phyloP scores from a whole-genome alignment of 257 asterid species.

The Asclepias syriaca region DNA sequence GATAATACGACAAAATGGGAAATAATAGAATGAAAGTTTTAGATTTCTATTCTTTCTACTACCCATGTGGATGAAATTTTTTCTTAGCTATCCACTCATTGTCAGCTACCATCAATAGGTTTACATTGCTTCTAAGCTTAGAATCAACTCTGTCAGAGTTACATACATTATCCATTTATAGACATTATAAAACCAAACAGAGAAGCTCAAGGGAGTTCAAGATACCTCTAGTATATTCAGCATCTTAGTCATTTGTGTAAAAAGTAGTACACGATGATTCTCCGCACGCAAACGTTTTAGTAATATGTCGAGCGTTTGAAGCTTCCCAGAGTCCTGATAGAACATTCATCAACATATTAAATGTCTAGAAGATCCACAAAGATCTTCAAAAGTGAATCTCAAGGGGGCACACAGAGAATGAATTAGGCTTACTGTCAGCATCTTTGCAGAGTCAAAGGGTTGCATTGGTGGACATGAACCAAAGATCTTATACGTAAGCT shows the following conservation, averaged over 20 bases:
- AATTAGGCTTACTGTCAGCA: slow-evolving; percentile 66
- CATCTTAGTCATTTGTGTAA: slow-evolving; percentile 99
- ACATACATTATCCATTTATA: slow-evolving; percentile 1
- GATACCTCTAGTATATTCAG: slow-evolving; percentile 88
- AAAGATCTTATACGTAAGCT: slow-evolving; percentile 76
- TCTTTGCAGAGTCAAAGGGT: slow-evolving; percentile 98
- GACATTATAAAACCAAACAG: background rate
- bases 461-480: slow-evolving; percentile 99
- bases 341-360: slow-evolving; percentile 17
- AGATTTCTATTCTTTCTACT: background rate
- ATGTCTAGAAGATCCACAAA: slow-evolving; percentile 15
- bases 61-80: background rate
- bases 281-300: slow-evolving; percentile 82
- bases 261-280: slow-evolving; percentile 89
- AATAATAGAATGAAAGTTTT: background rate
- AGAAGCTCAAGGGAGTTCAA: background rate
- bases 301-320: slow-evolving; percentile 84
- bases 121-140: background rate
- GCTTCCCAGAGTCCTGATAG: slow-evolving; percentile 96
- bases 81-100: background rate
- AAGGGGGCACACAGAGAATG: slow-evolving; percentile 6
- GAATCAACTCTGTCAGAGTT: background rate
- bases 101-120: background rate
- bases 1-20: background rate
- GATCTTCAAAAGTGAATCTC: background rate